Conservation (phyloP, 2,329 filamentous ascomycete genomes). For the Blastomyces silverae region DNA sequence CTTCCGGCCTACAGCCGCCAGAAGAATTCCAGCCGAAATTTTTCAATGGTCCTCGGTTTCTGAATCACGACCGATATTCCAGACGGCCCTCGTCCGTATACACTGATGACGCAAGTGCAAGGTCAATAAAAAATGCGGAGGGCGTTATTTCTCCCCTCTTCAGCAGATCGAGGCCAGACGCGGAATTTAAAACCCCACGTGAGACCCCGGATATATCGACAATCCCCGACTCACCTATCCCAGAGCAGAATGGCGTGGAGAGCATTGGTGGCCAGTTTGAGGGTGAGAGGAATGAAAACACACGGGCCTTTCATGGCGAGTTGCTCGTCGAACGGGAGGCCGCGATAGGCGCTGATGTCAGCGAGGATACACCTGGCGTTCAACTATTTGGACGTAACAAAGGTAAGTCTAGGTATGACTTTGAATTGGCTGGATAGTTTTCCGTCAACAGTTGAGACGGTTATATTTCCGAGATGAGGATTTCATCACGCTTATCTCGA, state of each 20-base stretch:
- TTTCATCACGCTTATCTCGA: not conserved
- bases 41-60: not conserved
- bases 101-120: constrained; percentile 13
- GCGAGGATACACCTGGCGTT: not conserved
- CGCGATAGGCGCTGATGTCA: not conserved
- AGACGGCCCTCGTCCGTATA: not conserved
- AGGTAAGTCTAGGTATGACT: constrained; percentile 16
- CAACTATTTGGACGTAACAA: constrained; percentile 1
- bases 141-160: constrained; percentile 12
- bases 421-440: constrained; percentile 14
- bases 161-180: not conserved
- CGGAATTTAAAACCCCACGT: not conserved
- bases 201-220: not conserved
- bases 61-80: not conserved
- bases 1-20: not conserved
- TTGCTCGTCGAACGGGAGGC: not conserved
- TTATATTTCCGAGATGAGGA: constrained; percentile 11
- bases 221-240: not conserved
- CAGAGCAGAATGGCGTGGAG: not conserved
- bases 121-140: constrained; percentile 15
- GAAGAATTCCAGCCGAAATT: not conserved
- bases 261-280: not conserved
- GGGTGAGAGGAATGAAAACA: not conserved
- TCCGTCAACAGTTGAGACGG: constrained; percentile 16
- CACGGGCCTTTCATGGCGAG: not conserved